phyloP scores from a whole-genome alignment of 306 rosid genomes.

The Prunus fruticosa region DNA sequence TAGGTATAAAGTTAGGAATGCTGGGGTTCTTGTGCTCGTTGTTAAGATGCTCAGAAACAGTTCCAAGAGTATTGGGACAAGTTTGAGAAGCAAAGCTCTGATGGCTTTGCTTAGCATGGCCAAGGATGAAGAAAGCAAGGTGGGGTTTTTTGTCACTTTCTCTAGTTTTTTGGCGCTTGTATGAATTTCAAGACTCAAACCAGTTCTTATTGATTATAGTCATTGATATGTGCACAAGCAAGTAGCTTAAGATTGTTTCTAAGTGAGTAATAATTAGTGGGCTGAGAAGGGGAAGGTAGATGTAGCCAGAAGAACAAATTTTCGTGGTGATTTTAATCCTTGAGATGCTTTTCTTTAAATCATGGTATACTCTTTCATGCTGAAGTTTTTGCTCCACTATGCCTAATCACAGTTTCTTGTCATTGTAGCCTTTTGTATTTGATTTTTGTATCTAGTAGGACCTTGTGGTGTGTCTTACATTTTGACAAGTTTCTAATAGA shows the following conservation, averaged over 20 bases:
- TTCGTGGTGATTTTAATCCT: neutral
- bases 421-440: neutral
- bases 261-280: neutral
- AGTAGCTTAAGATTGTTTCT: neutral
- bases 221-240: neutral
- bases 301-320: neutral
- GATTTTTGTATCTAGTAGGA: neutral
- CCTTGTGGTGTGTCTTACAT: neutral
- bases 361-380: neutral
- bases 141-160: conserved; percentile 7
- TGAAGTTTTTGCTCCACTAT: neutral
- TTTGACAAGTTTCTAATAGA: conserved; percentile 14
- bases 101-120: conserved; percentile 45
- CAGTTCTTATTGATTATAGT: neutral
- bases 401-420: neutral
- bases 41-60: conserved; percentile 40
- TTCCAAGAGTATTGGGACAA: conserved; percentile 47
- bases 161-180: neutral
- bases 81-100: conserved; percentile 51
- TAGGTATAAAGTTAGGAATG: conserved; percentile 40
- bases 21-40: conserved; percentile 36
- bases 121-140: conserved; percentile 67
- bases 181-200: neutral
- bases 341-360: neutral
- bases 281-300: neutral